Base-by-base conservation (phyloP, 2,329 filamentous ascomycete genomes). In the Fusarium torulosum region DNA sequence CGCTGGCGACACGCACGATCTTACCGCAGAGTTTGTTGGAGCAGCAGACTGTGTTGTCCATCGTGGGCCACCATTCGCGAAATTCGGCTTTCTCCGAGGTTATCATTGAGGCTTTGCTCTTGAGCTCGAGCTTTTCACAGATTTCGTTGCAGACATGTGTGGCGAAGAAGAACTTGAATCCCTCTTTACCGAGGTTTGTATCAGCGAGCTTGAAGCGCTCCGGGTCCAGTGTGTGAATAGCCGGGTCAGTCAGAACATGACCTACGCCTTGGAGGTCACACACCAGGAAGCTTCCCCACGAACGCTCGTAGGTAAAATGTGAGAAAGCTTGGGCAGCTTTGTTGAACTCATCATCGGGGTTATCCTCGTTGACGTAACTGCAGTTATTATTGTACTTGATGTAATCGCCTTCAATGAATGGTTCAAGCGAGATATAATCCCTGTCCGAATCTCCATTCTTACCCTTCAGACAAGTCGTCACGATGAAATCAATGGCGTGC, bases 241-340 rank as follows among this genome's bases (percentile, higher is more conserved):
- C 73, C 14, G 79, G 79, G 46, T 81, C 79, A 8, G 79, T 81
- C 11, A 80, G 68, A 7, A 75, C 42, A 15, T 69, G 42, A 20
- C 74, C 78, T 1, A 80, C 77, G 8, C 79, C 79, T 56, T 81
- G 79, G 1, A 81, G 64, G 62, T 80, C 78, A 42, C 53, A 67
- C 9, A 80, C 75, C 2, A 80, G 27, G 31, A 81, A 74, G 15
- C 58, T 55, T n/a, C 79, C 79, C 47, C 63, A 63, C 0, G 79
- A 80, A 2, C 79, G 75, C 70, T 81, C 79, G 42, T 79, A 81
- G 2, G 79, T 80, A 40, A 80, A 81, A 53, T 81, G 79, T 0
- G 78, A 80, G 55, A 81, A 81, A 1, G 78, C 79, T 41, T 81
- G 79, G 0, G 79, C 78, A 2, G 74, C 71, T 19, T 71, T 53